These are phyloP conservation scores for Phlebiopsis gigantea DNA, from an alignment of 768 basidiomycete genomes.

Conservation along the genomic window DNA sequence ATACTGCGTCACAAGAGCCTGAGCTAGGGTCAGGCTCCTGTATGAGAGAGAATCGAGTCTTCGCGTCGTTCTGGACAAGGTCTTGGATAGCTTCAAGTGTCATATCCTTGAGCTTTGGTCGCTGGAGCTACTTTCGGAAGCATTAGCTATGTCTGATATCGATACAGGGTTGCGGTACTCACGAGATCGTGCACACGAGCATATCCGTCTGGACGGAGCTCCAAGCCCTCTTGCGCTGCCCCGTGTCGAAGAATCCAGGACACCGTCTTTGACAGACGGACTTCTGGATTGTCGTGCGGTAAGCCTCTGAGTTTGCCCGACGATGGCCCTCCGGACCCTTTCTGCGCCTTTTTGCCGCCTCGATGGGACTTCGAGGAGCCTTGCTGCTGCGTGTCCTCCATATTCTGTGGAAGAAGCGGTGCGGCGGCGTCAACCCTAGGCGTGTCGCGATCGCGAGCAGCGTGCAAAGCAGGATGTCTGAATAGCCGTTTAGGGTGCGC, in stretches of 20 bases:
- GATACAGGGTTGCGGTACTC: conserved; percentile 26
- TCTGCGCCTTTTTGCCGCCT: neutral
- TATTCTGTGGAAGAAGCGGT: neutral
- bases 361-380: neutral
- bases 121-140: conserved; percentile 46
- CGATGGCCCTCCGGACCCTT: neutral
- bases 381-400: neutral
- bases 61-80: conserved; percentile 64
- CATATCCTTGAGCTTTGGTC: conserved; percentile 61
- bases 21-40: conserved; percentile 39
- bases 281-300: conserved; percentile 56
- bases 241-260: conserved; percentile 93
- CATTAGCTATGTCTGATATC: neutral
- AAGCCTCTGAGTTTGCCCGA: conserved; percentile 49
- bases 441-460: neutral
- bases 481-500: neutral
- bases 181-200: conserved; percentile 81
- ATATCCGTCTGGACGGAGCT: conserved; percentile 82
- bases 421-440: neutral
- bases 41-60: conserved; percentile 57
- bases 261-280: conserved; percentile 77
- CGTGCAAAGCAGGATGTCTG: neutral
- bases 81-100: conserved; percentile 49
- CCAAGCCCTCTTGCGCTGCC: conserved; percentile 67
- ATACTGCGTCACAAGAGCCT: conserved; percentile 33